Base-by-base conservation (phyloP, 2,329 filamentous ascomycete species). In the Onygena corvina region DNA sequence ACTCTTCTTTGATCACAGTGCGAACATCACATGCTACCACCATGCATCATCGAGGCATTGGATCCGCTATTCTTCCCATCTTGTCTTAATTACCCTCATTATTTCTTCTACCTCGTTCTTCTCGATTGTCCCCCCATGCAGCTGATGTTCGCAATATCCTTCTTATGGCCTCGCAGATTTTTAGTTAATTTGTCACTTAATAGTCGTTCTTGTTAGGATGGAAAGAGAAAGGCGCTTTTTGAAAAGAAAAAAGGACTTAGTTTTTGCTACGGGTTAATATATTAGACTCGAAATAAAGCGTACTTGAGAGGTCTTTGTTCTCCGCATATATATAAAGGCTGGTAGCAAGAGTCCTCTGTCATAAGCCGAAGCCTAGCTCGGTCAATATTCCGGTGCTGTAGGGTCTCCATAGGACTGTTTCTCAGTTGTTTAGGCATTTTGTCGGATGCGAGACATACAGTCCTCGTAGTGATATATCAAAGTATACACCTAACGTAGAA, bases 151-250 rank as follows among this genome's bases (percentile, higher is more conserved):
- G 23, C 16, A 27, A 42, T 29, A 42, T 27, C 38, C 27, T 42
- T 42, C 38, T 42, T 23, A 42, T 42, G 18, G 27, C 27, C 18
- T 29, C 21, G 25, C 38, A 23, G 27, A 8, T 31, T 46, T 46
- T 21, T 16, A 11, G n/a, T 46, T 46, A 31, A 33, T 33, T 16
- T 46, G 27, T 46, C 27, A 21, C 33, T 16, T 21, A 46, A 33
- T 46, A 46, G 3, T 42, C 27, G 9, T 31, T 8, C 42, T 31
- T 23, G 18, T 21, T n/a, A n/a, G 42, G 25, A 46, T 33, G 42
- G 27, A 46, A 46, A 46, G 27, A 46, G 18, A 46, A 18, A 33
- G 42, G 42, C 42, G 42, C 27, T 20, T 31, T 29, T 21, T 31
- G 25, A 44, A 21, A 36, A 34, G 12, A 38, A 40, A 42, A 42